Evolutionary conservation across 2,329 filamentous ascomycete species (phyloP).

Genomic region (Sclerotiophoma versabilis): DNA sequence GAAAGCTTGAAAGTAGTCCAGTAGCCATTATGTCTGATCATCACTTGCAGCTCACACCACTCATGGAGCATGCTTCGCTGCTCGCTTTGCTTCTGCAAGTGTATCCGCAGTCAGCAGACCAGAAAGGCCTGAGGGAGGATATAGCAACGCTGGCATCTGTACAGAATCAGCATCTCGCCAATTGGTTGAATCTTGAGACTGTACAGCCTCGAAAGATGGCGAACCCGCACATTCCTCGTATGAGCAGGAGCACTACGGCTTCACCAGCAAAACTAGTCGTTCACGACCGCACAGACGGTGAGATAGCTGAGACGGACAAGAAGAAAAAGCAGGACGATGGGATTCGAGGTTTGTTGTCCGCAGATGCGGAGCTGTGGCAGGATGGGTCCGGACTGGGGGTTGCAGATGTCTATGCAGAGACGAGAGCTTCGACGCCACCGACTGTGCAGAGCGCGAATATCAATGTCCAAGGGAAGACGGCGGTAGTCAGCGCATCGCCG

Average conservation of each 20-base stretch:
- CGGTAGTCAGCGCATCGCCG: no score
- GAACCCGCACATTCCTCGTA: not conserved
- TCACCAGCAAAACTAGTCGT: not conserved
- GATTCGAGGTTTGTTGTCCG: conserved; percentile 23
- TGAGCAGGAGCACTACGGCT: not conserved
- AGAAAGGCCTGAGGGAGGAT: conserved; percentile 24
- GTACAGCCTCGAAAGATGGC: not conserved
- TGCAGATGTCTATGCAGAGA: conserved; percentile 22
- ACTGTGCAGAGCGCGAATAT: no score
- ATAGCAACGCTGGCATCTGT: conserved; percentile 26
- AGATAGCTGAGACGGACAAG: not conserved
- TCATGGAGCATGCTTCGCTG: conserved; percentile 22
- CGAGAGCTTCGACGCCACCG: not conserved
- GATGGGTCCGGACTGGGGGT: conserved; percentile 24
- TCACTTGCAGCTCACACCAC: conserved; percentile 9
- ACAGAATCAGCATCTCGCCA: conserved; percentile 21
- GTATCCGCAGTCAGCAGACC: conserved; percentile 24
- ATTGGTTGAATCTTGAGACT: conserved; percentile 24
- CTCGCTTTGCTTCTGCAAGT: conserved; percentile 25
- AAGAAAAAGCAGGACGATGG: conserved; percentile 15
- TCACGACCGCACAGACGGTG: not conserved
- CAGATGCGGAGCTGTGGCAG: conserved; percentile 29
- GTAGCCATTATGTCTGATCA: not conserved
- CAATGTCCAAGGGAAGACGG: no score
- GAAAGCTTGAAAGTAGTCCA: not conserved